Evolutionary conservation across 169 alveolate genomes (phyloP), one percentile per base, ranked within the genome.

Genomic region (Ichthyophthirius multifiliis): DNA sequence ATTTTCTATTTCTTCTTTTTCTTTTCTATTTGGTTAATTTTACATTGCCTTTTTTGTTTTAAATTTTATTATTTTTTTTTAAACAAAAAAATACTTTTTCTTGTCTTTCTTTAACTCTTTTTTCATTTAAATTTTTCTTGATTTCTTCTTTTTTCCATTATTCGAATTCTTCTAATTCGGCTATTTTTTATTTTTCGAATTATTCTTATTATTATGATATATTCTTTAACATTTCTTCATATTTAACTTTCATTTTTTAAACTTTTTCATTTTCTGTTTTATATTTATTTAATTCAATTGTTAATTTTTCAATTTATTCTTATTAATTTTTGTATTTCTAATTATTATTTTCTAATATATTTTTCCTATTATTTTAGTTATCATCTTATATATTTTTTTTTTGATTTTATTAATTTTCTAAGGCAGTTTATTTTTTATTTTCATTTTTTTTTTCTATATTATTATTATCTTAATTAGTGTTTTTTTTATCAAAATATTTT

Each of bases 111-210:
- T 65, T 39, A 34, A 67, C 41, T 30, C 86, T 81, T 37, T 81
- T 81, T n/a, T 71, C 82, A 9, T 67, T 81, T 6, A 47, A 5
- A 5, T 71, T 48, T 18, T 81, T 81, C n/a, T 81, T 81, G 27
- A 48, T 81, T 71, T 81, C 86, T 62, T 81, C 86, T 23, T 71
- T 65, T 23, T 73, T 81, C 81, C 81, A 81, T 16, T 67, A 63
- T 55, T 81, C 86, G n/a, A 81, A 55, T 41, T 55, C 75, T 47
- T 39, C 4, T 20, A 71, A 71, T 55, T 81, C 80, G 5, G 20
- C 18, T 18, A 47, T 82, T 43, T 81, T 81, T 30, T 47, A 30
- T 27, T 71, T 81, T 1, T 74, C 76, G 46, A 76, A 81, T 20
- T 81, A 65, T 7, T 71, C 81, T 32, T 67, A 71, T 43, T 81